Base-by-base conservation (phyloP, 2,329 filamentous ascomycete genomes). In the Zarea fungicola region DNA sequence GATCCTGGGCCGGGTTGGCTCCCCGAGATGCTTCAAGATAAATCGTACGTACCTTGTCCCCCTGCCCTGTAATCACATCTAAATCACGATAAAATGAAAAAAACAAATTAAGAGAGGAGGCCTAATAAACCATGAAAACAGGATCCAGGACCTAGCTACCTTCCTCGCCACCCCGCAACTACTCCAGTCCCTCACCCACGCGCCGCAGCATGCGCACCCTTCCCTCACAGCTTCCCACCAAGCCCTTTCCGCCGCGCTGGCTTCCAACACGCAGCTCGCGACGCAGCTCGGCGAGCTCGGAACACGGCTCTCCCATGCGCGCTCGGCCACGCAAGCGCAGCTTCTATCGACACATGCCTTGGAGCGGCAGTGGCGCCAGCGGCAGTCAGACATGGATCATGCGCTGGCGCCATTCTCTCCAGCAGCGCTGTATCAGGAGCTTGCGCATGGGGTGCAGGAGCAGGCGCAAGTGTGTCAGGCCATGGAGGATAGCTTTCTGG, bases 401-500 rank as follows among this genome's bases (percentile, higher is more conserved):
- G 89, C 88, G 6, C 72, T 97, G 52, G 81, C 83, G 29, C 87
- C 88, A 1, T 97, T 95, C 70, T 87, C 88, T 22, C 90, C 92
- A 0, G 86, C 89, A 36, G 85, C 87, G 36, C 73, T 97, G 59
- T 96, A 97, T 63, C 87, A 91, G 66, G 78, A 87, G 44, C 74
- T 97, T 10, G 82, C 76, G 39, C 85, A 86, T 51, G 84, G 83
- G 9, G 82, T 95, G 14, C 79, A 81, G 45, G 92, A 97, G 71
- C 91, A 96, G 67, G 89, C 91, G 54, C 72, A 72, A 51, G 75
- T 96, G 14, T 91, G 91, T 56, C 75, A 78, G 51, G 90, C 88
- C 2, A 76, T 97, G 49, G 91, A 96, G 69, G 92, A 96, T 71
- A 96, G 91, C 59, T 97, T 96, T 63, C 71, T 97, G 1, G 89